Percentiles rank a stretch among this genome's conserved stretches.
Evolutionary conservation across 2,329 filamentous ascomycete species (phyloP).

Genomic region (Pestalotiopsis sp.): DNA sequence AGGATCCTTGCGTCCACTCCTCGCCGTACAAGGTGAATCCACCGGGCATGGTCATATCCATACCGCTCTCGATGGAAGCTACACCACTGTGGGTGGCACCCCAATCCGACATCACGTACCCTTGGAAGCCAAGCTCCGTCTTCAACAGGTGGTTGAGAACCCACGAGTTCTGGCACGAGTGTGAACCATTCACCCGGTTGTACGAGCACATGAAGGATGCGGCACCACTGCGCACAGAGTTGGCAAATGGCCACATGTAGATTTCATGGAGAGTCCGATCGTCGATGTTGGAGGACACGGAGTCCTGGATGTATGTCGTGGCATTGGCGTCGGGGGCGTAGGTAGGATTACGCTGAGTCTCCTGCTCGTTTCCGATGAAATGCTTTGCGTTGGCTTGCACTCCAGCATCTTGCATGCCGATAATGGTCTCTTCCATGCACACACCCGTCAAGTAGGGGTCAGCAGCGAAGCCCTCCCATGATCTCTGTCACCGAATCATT

Average conservation of each 20-base stretch:
- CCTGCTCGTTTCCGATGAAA: constrained; percentile 37
- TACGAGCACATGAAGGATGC: constrained; percentile 70
- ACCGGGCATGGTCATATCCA: constrained; percentile 50
- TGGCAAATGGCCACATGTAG: constrained; percentile 79
- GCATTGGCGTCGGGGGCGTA: constrained; percentile 4
- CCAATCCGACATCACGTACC: constrained; percentile 46
- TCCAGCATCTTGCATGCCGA: constrained; percentile 38
- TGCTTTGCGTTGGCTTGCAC: constrained; percentile 43
- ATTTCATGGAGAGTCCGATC: constrained; percentile 77
- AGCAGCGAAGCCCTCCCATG: constrained; percentile 67
- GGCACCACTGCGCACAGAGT: constrained; percentile 70
- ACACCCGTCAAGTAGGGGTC: constrained; percentile 71
- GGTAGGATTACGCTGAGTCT: constrained; percentile 17
- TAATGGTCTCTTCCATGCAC: constrained; percentile 38
- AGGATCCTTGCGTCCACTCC: constrained; percentile 36
- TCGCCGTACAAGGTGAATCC: constrained; percentile 30
- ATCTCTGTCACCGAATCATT: constrained; percentile 41
- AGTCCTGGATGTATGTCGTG: constrained; percentile 16
- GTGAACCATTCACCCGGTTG: constrained; percentile 80
- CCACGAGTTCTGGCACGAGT: constrained; percentile 78
- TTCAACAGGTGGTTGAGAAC: constrained; percentile 38
- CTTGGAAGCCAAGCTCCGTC: constrained; percentile 52
- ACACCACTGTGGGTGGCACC: constrained; percentile 37
- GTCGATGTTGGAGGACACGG: constrained; percentile 64
- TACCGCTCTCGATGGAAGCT: constrained; percentile 38